A percentile compares a stretch with the other conserved stretches of the same genome.
Conservation (phyloP, 2,329 filamentous ascomycete species). For the Aspergillus sclerotialis region DNA sequence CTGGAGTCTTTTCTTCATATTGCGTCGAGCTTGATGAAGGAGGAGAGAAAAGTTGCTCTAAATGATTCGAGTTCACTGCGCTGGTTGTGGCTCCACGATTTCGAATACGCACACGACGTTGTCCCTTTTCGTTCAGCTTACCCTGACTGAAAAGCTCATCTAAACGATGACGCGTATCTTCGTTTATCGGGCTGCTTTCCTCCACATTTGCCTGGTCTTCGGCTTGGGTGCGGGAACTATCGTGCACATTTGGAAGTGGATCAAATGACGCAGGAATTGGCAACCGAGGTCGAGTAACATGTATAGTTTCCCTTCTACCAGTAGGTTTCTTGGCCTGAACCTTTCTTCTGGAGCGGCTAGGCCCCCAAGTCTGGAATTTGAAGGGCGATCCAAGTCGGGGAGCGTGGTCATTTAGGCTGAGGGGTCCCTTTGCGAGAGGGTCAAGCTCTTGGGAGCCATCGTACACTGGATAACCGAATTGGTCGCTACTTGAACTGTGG, state of each 20-base stretch:
- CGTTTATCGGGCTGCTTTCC: constrained; percentile 32
- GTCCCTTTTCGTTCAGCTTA: constrained; percentile 40
- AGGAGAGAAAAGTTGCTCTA: constrained; percentile 50
- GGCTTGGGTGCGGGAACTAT: constrained; percentile 42
- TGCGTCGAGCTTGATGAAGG: constrained; percentile 28
- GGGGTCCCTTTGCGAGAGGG: constrained; percentile 9
- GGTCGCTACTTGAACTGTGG: constrained; percentile 20
- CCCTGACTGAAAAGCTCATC: constrained; percentile 39
- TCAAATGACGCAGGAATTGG: constrained; percentile 52
- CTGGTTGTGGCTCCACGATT: constrained; percentile 57
- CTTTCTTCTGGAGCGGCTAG: constrained; percentile 29
- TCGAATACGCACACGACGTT: constrained; percentile 52
- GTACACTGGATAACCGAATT: constrained; percentile 30
- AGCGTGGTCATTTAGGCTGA: constrained; percentile 18
- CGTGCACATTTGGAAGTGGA: constrained; percentile 47
- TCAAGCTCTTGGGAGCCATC: constrained; percentile 4
- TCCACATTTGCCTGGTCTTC: constrained; percentile 26
- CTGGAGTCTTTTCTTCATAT: constrained; percentile 14
- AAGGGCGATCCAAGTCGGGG: constrained; percentile 45
- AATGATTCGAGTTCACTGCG: constrained; percentile 46
- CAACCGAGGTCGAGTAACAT: constrained; percentile 36
- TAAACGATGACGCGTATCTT: constrained; percentile 50
- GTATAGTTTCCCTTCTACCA: constrained; percentile 37
- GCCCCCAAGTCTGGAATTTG: constrained; percentile 44
- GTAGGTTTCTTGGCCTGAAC: constrained; percentile 23